Evolutionary conservation across 73 alveolate species (phyloP).

Genomic region (Tetrahymena elliotti): DNA sequence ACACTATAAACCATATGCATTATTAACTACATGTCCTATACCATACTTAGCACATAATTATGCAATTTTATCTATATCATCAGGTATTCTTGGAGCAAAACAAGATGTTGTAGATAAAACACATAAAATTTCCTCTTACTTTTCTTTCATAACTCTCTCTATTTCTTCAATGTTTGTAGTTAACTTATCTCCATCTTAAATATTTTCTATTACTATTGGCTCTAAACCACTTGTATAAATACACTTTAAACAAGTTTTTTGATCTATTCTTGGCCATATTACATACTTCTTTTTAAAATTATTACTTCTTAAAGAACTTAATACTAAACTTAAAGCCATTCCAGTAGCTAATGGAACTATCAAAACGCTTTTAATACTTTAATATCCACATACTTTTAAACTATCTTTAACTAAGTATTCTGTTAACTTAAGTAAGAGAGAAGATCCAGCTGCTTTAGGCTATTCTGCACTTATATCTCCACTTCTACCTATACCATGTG

Average conservation of each 20-base stretch:
- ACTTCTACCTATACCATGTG: slow-evolving; percentile 96
- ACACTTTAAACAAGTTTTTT: slow-evolving; percentile 93
- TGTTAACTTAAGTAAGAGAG: slow-evolving; percentile 79
- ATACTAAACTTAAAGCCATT: slow-evolving; percentile 76
- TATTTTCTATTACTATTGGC: slow-evolving; percentile 76
- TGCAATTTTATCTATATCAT: slow-evolving; percentile 73
- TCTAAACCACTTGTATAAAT: slow-evolving; percentile 79
- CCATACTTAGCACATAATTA: slow-evolving; percentile 60
- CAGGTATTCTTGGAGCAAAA: slow-evolving; percentile 97
- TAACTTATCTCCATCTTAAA: slow-evolving; percentile 52
- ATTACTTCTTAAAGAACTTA: slow-evolving; percentile 63
- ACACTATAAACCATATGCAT: slow-evolving; percentile 94
- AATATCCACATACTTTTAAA: slow-evolving; percentile 38
- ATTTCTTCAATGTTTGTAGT: slow-evolving; percentile 77
- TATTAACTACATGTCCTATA: slow-evolving; percentile 83
- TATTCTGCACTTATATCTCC: slow-evolving; percentile 90
- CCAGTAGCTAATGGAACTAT: slow-evolving; percentile 98
- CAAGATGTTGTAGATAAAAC: slow-evolving; percentile 87
- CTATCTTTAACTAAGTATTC: slow-evolving; percentile 39
- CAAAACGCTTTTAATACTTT: slow-evolving; percentile 41
- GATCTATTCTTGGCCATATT: slow-evolving; percentile 88
- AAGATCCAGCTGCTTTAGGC: slow-evolving; percentile 99
- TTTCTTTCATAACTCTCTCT: slow-evolving; percentile 39
- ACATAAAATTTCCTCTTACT: slow-evolving; percentile 71
- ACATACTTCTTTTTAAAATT: slow-evolving; percentile 81